These are phyloP conservation scores for Rhizopus arrhizus DNA, from an alignment of 371 early-diverging fungal genomes.

Conservation along the genomic window DNA sequence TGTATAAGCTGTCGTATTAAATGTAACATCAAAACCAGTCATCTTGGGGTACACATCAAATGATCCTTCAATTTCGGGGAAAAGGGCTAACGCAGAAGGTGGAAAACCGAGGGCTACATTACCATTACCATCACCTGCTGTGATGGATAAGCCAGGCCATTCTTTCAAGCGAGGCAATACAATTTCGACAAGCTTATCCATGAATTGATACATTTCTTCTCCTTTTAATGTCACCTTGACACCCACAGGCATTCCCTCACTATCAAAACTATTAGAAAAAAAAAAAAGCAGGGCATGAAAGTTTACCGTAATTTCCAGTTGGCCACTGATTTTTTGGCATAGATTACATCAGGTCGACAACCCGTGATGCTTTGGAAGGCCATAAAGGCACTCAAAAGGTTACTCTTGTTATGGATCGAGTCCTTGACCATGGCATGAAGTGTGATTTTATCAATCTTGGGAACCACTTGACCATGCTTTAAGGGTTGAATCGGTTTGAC, in stretches of 20 bases:
- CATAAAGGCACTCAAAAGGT: slow-evolving; percentile 88
- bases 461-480: slow-evolving; percentile 58
- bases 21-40: slow-evolving; percentile 84
- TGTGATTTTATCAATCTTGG: slow-evolving; percentile 67
- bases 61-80: slow-evolving; percentile 95
- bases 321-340: slow-evolving; percentile 81
- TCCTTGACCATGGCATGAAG: slow-evolving; percentile 83
- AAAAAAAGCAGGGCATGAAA: too few relatives aligned
- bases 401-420: slow-evolving; percentile 85
- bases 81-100: slow-evolving; percentile 82
- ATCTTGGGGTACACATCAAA: slow-evolving; percentile 91
- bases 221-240: slow-evolving; percentile 79
- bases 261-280: slow-evolving; percentile 8
- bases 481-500: slow-evolving; percentile 56
- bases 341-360: slow-evolving; percentile 77
- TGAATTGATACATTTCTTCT: slow-evolving; percentile 87
- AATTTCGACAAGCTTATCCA: slow-evolving; percentile 92
- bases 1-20: slow-evolving; percentile 83
- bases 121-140: slow-evolving; percentile 82
- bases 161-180: slow-evolving; percentile 94
- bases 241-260: slow-evolving; percentile 89
- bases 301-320: slow-evolving; percentile 79
- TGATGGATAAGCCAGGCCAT: slow-evolving; percentile 80
- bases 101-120: slow-evolving; percentile 85
- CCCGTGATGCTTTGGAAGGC: slow-evolving; percentile 90